These are phyloP conservation scores for Colletotrichum sojae DNA, from an alignment of 2,329 filamentous ascomycete species.

Conservation along the genomic window DNA sequence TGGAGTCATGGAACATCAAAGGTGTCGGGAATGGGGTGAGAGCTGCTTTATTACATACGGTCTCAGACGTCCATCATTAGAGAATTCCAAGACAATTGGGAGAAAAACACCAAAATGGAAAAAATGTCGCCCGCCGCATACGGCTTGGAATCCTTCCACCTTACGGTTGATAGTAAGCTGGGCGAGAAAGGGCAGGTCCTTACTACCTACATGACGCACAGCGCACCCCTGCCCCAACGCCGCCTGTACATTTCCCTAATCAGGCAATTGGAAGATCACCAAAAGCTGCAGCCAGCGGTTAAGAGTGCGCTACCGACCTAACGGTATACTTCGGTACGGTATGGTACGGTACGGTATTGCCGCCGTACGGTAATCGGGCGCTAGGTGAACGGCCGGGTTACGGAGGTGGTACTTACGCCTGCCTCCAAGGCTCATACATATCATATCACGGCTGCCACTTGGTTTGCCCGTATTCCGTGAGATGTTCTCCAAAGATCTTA, in stretches of 20 bases:
- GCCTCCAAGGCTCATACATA: too few relatives aligned
- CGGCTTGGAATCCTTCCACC: neutral
- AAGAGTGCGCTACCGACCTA: neutral
- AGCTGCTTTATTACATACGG: too few relatives aligned
- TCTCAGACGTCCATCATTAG: too few relatives aligned
- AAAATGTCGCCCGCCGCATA: neutral
- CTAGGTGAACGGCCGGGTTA: neutral
- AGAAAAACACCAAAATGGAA: neutral
- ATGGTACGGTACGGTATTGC: too few relatives aligned
- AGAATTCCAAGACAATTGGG: neutral
- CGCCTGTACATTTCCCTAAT: constrained; percentile 2
- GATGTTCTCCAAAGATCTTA: neutral
- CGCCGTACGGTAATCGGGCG: too few relatives aligned
- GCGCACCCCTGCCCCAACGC: neutral
- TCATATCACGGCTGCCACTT: too few relatives aligned
- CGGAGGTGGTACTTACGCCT: neutral
- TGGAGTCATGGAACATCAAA: too few relatives aligned
- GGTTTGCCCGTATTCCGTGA: neutral
- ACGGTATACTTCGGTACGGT: neutral
- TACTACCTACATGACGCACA: neutral
- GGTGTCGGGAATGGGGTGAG: too few relatives aligned
- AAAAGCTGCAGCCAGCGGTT: neutral
- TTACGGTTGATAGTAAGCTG: neutral
- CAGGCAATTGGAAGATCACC: neutral
- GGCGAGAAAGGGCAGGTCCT: neutral